A percentile compares a stretch with the other conserved stretches of the same genome.
Conservation (phyloP, 2,329 filamentous ascomycete genomes). For the Onygenales sp. region DNA sequence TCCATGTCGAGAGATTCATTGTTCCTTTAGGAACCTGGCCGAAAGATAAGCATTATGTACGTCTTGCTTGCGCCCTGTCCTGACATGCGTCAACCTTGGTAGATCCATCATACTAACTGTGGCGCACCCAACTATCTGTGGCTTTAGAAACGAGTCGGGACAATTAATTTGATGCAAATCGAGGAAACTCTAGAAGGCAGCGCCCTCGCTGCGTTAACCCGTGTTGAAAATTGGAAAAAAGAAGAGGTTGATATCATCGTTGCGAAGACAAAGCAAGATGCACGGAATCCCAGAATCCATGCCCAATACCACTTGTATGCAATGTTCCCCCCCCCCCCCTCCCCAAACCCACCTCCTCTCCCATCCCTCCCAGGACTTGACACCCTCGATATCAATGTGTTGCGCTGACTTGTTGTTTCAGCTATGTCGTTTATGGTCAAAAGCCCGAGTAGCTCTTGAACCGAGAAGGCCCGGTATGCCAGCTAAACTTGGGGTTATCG, state of each 20-base stretch:
- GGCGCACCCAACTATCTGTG: neutral
- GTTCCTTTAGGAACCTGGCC: conserved; percentile 20
- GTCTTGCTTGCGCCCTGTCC: conserved; percentile 8
- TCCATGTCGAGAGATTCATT: conserved; percentile 9
- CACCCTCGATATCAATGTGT: too few species aligned
- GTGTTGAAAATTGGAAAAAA: conserved; percentile 3
- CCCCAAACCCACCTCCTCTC: neutral
- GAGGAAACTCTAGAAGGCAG: conserved; percentile 1
- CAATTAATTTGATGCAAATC: conserved; percentile 1
- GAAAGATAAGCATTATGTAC: conserved; percentile 14
- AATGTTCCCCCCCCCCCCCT: neutral
- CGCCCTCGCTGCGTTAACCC: conserved; percentile 3
- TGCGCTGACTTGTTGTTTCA: neutral
- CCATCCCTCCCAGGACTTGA: neutral
- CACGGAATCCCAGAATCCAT: conserved; percentile 2
- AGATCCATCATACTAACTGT: neutral
- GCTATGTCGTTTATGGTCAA: conserved; percentile 4
- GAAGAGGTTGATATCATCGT: conserved; percentile 1
- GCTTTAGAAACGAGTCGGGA: neutral
- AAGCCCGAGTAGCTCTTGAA: neutral
- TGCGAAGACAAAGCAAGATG: conserved; percentile 2
- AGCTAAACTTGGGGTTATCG: too few species aligned
- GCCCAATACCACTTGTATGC: conserved; percentile 4
- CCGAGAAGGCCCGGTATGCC: too few species aligned
- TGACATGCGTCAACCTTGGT: neutral